A percentile compares a stretch with the other conserved stretches of the same genome.
phyloP scores from a whole-genome alignment of 495 filamentous ascomycete genomes.

The Talaromyces nanjingensis region DNA sequence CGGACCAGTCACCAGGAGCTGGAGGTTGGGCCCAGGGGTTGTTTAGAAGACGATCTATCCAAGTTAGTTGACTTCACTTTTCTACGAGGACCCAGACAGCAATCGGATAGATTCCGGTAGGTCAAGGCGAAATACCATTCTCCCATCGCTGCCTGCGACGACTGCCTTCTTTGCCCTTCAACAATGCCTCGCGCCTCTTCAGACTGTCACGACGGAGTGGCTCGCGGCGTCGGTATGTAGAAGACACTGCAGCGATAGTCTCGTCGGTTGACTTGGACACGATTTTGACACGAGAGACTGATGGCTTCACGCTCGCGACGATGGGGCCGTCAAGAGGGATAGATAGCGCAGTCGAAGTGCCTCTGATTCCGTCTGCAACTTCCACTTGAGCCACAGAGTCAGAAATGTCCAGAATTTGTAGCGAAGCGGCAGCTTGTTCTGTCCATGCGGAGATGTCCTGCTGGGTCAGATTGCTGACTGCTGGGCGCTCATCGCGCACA shows the following conservation, averaged over 20 bases:
- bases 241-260: slow-evolving; percentile 19
- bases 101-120: not conserved
- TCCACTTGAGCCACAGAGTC: slow-evolving; percentile 18
- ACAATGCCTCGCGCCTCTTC: slow-evolving; percentile 65
- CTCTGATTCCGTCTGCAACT: slow-evolving; percentile 22
- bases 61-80: not conserved
- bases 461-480: slow-evolving; percentile 28
- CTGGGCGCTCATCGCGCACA: slow-evolving; percentile 16
- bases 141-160: slow-evolving; percentile 86
- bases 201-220: slow-evolving; percentile 52
- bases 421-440: slow-evolving; percentile 39
- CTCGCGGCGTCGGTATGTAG: slow-evolving; percentile 37
- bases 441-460: slow-evolving; percentile 46
- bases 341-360: slow-evolving; percentile 34
- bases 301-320: slow-evolving; percentile 9
- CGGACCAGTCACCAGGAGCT: slow-evolving; percentile 69
- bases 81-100: not conserved
- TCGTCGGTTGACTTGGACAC: slow-evolving; percentile 9
- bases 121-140: slow-evolving; percentile 59
- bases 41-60: slow-evolving; percentile 70
- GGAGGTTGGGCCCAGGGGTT: slow-evolving; percentile 86
- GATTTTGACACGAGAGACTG: slow-evolving; percentile 19
- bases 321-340: slow-evolving; percentile 46
- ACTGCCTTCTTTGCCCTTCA: slow-evolving; percentile 92
- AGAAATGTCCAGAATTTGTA: slow-evolving; percentile 35